These are phyloP conservation scores for Coemansia sp. DNA, from an alignment of 192 early-diverging fungal species.

Conservation along the genomic window DNA sequence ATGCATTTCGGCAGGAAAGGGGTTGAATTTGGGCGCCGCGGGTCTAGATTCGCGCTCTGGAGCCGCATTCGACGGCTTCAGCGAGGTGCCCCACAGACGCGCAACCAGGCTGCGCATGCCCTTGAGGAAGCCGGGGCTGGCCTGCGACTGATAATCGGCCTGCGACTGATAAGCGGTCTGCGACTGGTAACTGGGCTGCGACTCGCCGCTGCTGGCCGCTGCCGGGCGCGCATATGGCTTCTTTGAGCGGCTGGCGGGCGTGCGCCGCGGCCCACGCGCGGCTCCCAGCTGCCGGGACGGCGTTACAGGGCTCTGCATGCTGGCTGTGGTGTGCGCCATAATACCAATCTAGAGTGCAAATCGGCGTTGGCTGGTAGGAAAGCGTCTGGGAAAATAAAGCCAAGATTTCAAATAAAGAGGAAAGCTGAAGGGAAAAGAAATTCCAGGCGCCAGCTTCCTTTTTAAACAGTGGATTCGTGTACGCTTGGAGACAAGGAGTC, in stretches of 20 bases:
- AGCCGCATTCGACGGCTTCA: conserved; percentile 15
- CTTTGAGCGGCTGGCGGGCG: conserved; percentile 41
- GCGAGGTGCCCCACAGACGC: conserved; percentile 44
- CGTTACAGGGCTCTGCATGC: conserved; percentile 27
- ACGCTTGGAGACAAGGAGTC: too few species aligned
- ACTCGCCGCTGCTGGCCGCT: neutral
- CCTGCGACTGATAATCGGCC: conserved; percentile 14
- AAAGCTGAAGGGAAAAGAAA: neutral
- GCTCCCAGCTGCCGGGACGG: conserved; percentile 35
- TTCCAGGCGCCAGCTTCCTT: neutral
- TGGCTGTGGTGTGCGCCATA: conserved; percentile 31
- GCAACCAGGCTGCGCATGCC: conserved; percentile 50
- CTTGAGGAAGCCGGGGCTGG: conserved; percentile 31
- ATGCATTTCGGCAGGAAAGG: conserved; percentile 4
- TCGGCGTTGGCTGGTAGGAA: neutral
- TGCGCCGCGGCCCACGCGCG: conserved; percentile 35
- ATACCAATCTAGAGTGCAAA: neutral
- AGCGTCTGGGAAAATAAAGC: neutral
- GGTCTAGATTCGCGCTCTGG: neutral
- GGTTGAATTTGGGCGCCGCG: neutral
- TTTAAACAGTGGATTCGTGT: too few species aligned
- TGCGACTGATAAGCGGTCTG: too few species aligned
- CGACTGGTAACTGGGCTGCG: conserved; percentile 16
- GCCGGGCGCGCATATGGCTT: conserved; percentile 35
- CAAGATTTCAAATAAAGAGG: neutral